Conservation (phyloP, 768 basidiomycete species). For the Termitomyces sp. region DNA sequence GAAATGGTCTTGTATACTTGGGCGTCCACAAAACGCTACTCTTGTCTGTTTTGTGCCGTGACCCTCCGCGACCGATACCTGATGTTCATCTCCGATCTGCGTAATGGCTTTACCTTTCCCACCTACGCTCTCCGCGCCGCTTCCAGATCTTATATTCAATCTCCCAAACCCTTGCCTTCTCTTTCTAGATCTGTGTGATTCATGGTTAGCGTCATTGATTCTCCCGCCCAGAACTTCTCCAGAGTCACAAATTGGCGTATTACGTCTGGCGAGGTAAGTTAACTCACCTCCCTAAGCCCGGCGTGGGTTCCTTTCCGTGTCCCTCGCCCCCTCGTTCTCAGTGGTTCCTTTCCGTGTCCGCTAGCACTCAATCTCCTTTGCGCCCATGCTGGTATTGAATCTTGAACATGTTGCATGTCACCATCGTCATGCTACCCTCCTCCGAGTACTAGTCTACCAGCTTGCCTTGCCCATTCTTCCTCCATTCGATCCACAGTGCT, state of each 20-base stretch:
- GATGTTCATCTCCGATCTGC: background rate
- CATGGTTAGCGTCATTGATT: background rate
- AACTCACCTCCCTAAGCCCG: conserved; percentile 4
- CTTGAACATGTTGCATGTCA: too few species aligned
- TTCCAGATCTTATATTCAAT: conserved; percentile 8
- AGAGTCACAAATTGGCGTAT: conserved; percentile 4
- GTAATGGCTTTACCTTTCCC: background rate
- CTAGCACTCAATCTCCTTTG: background rate
- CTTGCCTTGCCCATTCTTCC: background rate
- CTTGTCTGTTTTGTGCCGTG: background rate
- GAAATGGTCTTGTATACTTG: too few species aligned
- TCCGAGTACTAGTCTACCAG: too few species aligned
- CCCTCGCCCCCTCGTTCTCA: conserved; percentile 7
- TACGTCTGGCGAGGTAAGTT: conserved; percentile 5
- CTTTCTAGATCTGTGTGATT: conserved; percentile 9
- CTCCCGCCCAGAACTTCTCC: conserved; percentile 1
- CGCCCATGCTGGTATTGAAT: background rate
- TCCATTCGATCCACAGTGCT: background rate
- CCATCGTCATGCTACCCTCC: too few species aligned
- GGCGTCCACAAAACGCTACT: background rate
- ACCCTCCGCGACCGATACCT: background rate
- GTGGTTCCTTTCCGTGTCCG: background rate
- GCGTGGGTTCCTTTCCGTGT: conserved; percentile 4
- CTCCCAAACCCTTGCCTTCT: background rate
- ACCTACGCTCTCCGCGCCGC: background rate